Evolutionary conservation across 2,329 filamentous ascomycete species (phyloP), one percentile per base, ranked within the genome.

Genomic region (Metarhizium guizhouense): DNA sequence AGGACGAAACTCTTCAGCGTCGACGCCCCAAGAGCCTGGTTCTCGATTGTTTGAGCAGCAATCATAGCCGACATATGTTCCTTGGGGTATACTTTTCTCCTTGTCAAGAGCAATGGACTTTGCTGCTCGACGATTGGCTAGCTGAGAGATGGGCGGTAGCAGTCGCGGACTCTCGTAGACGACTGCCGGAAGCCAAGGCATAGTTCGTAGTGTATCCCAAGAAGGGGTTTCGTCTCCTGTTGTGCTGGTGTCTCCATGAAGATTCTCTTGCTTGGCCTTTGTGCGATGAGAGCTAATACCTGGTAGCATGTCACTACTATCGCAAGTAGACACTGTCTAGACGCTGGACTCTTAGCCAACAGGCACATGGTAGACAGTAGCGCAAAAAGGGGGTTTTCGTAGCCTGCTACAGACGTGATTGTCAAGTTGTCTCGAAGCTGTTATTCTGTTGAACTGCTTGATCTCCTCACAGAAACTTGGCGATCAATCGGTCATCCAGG

Each of bases 61-160:
- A n/a, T 43, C 4, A 14, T 43, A 43, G 2, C 40, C 11, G 13
- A 18, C 4, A 18, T 43, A 74, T 1, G 70, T 74, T 4, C 68
- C 69, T 48, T 60, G 59, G 1, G 70, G 69, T 10, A 74, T 64
- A 2, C 61, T 54, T 18, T 74, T 61, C 3, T 68, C 60, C 29
- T 63, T 57, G 14, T 67, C 64, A 0, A 69, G 61, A 2, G 61
- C 48, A 5, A 59, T 58, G 3, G 63, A 52, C 20, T 47, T 55
- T 38, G 60, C 59, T 0, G 69, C 70, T 6, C 70, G 69, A 5
- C 76, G 70, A 54, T 79, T 79, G 59, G 78, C 73, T 45, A 80
- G 66, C 56, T 79, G 76, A 0, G 69, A 72, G 52, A 80, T 72
- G 7, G 77, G 76, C 0, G 77, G 77, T 54, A 74, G 76, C 49